Base-by-base conservation (phyloP, 1,284 basidiomycete species). In the Moesziomyces parantarcticus region DNA sequence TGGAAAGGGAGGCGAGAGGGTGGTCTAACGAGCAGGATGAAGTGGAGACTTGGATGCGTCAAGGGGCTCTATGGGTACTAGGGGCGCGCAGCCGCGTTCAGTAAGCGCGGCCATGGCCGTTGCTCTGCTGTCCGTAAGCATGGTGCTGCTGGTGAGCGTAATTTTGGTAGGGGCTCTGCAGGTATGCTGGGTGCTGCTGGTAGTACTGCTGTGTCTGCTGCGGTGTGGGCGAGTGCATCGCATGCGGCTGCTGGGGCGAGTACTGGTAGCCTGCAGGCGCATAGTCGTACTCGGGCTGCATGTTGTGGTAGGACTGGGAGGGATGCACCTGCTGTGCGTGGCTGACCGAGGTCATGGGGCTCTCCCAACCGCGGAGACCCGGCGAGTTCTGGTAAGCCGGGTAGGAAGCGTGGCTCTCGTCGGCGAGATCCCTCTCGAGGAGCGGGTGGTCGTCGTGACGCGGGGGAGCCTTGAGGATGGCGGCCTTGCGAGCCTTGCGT, bases 271-370 rank as follows among this genome's bases (percentile, higher is more conserved):
- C 34, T 20, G 49, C 22, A 4, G 42, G 43, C 11, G 59, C 32
- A 13, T 58, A 62, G 0, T 69, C 60, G 49, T 56, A 69, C 22
- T 22, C 53, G 1, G 64, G 65, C 44, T 58, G 51, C 16, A 58
- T 16, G 18, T 48, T 43, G 13, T 44, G 23, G 20, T 58, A 68
- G 11, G 46, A 41, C 16, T 71, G 62, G 8, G 50, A 55, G 9
- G 62, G 58, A 3, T 50, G 50, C 16, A 66, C 29, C 1, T 61
- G 63, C 11, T 72, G 63, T 16, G 16, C 51, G 36, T 72, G 69
- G 51, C 69, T 66, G 41, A 57, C 49, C 26, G 49, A 59, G 16
- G 69, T 72, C 58, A 59, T 63, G 14, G 69, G 69, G 23, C 58
- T 66, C 5, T 72, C 69, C 58, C 55, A 62, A n/a, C 52, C 59